These are phyloP conservation scores for Trichoderma semiorbis DNA, from an alignment of 2,329 filamentous ascomycete genomes.

Conservation along the genomic window DNA sequence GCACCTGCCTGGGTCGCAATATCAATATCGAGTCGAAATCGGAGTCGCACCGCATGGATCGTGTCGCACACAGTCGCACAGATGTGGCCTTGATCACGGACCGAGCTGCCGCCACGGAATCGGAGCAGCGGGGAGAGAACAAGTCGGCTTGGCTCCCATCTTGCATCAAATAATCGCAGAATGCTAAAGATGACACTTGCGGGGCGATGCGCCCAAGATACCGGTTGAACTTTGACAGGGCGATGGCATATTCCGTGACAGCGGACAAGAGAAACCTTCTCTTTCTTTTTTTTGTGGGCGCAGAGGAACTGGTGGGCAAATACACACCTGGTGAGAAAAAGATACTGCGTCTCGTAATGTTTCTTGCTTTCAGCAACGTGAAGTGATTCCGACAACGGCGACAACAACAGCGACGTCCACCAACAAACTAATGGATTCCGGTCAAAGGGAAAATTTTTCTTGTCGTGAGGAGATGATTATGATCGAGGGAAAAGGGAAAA, in stretches of 20 bases:
- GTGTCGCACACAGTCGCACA: conserved; percentile 14
- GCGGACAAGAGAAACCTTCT: neutral
- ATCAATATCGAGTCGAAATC: neutral
- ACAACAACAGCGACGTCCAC: conserved; percentile 18
- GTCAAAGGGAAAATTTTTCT: conserved; percentile 14
- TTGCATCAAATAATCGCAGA: neutral
- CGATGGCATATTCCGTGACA: neutral
- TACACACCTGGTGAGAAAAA: conserved; percentile 5
- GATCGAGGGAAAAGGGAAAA: conserved; percentile 13
- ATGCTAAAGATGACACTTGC: neutral
- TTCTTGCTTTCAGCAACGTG: neutral
- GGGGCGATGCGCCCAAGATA: neutral
- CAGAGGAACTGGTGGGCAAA: neutral
- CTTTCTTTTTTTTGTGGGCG: neutral
- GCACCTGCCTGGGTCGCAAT: neutral
- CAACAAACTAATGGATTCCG: conserved; percentile 1
- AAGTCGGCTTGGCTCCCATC: neutral
- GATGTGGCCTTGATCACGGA: neutral
- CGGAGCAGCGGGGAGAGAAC: neutral
- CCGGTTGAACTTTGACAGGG: conserved; percentile 3
- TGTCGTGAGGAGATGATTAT: conserved; percentile 10
- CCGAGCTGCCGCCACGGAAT: neutral
- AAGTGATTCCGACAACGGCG: conserved; percentile 10
- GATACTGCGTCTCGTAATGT: neutral
- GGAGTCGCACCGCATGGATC: conserved; percentile 14